A percentile compares a stretch with the other conserved stretches of the same genome.
Conservation (phyloP, 2,329 filamentous ascomycete genomes). For the Pseudocercospora cruenta region DNA sequence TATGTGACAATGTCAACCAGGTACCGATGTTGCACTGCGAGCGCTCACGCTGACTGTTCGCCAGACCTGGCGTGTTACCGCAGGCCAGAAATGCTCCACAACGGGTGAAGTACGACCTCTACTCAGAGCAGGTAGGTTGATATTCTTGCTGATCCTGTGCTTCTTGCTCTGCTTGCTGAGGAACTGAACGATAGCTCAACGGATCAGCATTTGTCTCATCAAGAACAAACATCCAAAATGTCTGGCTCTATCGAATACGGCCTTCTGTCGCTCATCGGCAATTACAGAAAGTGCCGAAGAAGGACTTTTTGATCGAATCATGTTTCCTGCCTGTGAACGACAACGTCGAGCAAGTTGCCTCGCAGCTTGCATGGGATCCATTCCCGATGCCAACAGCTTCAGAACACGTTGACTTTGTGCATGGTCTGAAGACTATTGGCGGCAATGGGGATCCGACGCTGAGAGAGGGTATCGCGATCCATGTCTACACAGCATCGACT, state of each 20-base stretch:
- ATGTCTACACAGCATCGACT: slow-evolving; percentile 28
- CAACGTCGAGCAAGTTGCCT: slow-evolving; percentile 14
- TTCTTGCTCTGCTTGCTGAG: background rate
- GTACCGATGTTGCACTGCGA: background rate
- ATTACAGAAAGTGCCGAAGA: slow-evolving; percentile 8
- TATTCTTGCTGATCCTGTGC: background rate
- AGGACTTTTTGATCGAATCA: slow-evolving; percentile 18
- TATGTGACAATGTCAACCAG: slow-evolving; percentile 9
- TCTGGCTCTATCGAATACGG: slow-evolving; percentile 40
- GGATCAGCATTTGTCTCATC: slow-evolving; percentile 36
- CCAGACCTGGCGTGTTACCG: slow-evolving; percentile 25
- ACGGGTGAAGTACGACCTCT: slow-evolving; percentile 41
- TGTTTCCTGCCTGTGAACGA: slow-evolving; percentile 23
- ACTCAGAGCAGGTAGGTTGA: slow-evolving; percentile 34
- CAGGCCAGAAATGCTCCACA: slow-evolving; percentile 34
- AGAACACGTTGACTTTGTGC: slow-evolving; percentile 25
- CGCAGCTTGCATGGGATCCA: slow-evolving; percentile 22
- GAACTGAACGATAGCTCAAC: slow-evolving; percentile 27
- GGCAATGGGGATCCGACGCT: slow-evolving; percentile 30
- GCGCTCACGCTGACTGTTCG: background rate
- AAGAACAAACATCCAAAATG: slow-evolving; percentile 32
- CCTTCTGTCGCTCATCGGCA: slow-evolving; percentile 33
- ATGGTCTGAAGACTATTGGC: slow-evolving; percentile 29
- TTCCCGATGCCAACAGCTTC: slow-evolving; percentile 19
- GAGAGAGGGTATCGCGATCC: slow-evolving; percentile 27